Evolutionary conservation across 768 basidiomycete genomes (phyloP), one percentile per base, ranked within the genome.

Genomic region (Collybia sordida): DNA sequence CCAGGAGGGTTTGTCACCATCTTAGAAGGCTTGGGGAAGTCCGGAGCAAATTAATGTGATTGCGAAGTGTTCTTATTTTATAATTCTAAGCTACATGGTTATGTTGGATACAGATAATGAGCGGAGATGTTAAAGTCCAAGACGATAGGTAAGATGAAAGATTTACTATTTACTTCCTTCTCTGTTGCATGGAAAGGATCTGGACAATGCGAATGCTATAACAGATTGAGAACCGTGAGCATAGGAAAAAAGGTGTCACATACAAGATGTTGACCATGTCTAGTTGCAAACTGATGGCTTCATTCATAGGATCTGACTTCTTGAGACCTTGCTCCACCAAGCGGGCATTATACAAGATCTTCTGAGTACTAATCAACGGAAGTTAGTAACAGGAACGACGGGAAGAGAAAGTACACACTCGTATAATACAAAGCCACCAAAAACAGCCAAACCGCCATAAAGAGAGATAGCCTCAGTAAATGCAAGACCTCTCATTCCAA

Each of bases 201-300:
- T 90, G 89, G 7, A 90, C 90, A 14, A 93, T 74, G 18, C 90
- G 88, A 56, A 93, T 77, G 64, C 89, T 92, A 45, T 15, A 45
- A 35, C 43, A 50, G 31, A 19, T 46, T 37, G 18, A 55, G 15
- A 18, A 34, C n/a, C 19, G 22, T 9, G 19, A 42, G 22, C 8
- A 18, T 5, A 19, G 4, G 47, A 17, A 31, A 35, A 4, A 31
- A 38, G 2, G 8, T 41, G 4, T 17, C 14, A 69, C 84, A 54
- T 59, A 88, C 86, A 93, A 93, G 43, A 94, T 92, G 67, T 94
- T 93, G 62, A 95, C 82, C 81, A 93, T 87, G 60, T 93, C 89
- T 47, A 94, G 78, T 63, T 93, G 86, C 45, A 93, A 74, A 38
- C 81, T 75, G 47, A 93, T 82, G 5, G 89, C 80, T 68, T 93